Evolutionary conservation across 2,329 filamentous ascomycete species (phyloP).

Genomic region (Aspergillus pseudoviridinutans): DNA sequence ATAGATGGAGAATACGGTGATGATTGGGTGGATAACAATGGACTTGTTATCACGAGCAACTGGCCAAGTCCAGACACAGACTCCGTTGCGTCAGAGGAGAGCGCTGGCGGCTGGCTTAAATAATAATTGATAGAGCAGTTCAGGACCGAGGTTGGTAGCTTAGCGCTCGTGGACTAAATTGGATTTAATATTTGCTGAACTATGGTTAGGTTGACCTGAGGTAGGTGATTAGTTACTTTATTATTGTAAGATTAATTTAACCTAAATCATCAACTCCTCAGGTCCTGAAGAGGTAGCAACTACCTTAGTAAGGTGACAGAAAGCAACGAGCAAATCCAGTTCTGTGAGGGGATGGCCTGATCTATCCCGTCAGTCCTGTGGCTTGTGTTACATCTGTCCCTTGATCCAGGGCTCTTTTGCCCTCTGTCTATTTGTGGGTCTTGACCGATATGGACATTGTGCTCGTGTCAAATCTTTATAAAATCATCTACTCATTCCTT

Average conservation of each 20-base stretch:
- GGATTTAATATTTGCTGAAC: background rate
- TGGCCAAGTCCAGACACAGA: background rate
- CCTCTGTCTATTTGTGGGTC: background rate
- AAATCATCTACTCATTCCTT: background rate
- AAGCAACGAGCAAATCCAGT: background rate
- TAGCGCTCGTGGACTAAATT: background rate
- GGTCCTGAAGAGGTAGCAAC: background rate
- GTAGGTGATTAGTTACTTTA: background rate
- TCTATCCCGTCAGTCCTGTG: background rate
- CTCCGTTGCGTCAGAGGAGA: background rate
- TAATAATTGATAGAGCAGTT: background rate
- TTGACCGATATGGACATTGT: background rate
- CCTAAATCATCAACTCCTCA: background rate
- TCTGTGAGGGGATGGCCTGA: background rate
- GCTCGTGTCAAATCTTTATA: background rate
- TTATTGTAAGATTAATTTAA: background rate
- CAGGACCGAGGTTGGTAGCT: background rate
- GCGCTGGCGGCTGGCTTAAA: background rate
- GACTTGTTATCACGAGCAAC: background rate
- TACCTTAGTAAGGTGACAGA: too few relatives aligned
- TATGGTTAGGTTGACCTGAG: background rate
- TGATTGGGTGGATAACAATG: background rate
- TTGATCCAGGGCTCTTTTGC: background rate
- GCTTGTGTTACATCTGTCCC: background rate
- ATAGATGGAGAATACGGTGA: background rate